Evolutionary conservation across 164 flowering plant species (phyloP).

Genomic region (Annona cherimola): DNA sequence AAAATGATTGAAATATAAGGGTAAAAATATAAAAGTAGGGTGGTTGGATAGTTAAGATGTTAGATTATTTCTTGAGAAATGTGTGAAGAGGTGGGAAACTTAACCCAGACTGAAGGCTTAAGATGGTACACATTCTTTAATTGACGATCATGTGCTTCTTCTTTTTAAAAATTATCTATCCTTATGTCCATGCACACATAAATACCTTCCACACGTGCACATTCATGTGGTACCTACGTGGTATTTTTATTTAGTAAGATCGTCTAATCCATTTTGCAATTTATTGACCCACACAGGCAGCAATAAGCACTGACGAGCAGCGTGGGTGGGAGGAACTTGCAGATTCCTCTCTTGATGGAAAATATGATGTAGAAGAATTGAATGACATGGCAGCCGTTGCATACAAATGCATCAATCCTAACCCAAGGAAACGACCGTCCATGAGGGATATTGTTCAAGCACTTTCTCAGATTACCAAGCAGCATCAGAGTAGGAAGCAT

Average conservation of each 20-base stretch:
- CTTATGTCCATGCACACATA: neutral
- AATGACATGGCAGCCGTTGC: conserved; percentile 74
- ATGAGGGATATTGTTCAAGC: conserved; percentile 88
- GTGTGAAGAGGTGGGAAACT: too few relatives aligned
- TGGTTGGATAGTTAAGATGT: too few relatives aligned
- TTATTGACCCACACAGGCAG: conserved; percentile 49
- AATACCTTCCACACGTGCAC: neutral
- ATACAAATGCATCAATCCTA: conserved; percentile 64
- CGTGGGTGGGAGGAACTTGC: conserved; percentile 94
- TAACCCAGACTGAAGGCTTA: neutral
- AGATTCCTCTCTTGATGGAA: conserved; percentile 70
- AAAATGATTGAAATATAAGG: too few relatives aligned
- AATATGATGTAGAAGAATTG: conserved; percentile 57
- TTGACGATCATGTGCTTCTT: neutral
- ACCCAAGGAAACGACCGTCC: conserved; percentile 65
- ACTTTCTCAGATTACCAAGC: conserved; percentile 48
- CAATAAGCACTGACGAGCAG: conserved; percentile 68
- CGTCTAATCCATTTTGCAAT: neutral
- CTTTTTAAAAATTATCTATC: too few relatives aligned
- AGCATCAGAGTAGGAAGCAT: conserved; percentile 43
- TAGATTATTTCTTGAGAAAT: too few relatives aligned
- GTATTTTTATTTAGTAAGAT: too few relatives aligned
- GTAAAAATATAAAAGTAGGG: too few relatives aligned
- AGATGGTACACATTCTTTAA: neutral
- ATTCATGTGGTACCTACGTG: neutral